A percentile compares a stretch with the other conserved stretches of the same genome.
Conservation (phyloP, 805 yeast species). For the Saccharomyces eubayanus region DNA sequence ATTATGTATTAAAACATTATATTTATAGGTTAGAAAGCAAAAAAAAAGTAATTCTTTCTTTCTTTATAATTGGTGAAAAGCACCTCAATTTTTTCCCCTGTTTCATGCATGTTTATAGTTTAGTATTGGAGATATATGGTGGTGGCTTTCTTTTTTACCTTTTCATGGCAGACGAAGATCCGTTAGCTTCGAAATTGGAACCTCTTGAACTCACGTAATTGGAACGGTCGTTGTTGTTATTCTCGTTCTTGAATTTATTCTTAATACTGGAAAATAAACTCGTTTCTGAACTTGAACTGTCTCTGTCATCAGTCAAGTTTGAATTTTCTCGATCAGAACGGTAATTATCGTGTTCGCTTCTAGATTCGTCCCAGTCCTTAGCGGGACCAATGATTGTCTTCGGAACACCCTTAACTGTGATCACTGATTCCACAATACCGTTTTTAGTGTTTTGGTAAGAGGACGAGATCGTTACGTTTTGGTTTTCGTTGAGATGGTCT, state of each 20-base stretch:
- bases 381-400: constrained; percentile 76
- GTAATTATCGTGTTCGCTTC: constrained; percentile 12
- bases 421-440: constrained; percentile 68
- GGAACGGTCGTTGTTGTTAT: neutral
- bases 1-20: neutral
- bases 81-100: neutral
- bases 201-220: neutral
- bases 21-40: neutral
- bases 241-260: neutral
- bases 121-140: neutral
- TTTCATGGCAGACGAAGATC: neutral
- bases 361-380: constrained; percentile 35
- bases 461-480: constrained; percentile 13
- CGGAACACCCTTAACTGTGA: constrained; percentile 75
- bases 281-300: neutral
- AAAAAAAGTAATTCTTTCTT: neutral
- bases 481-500: neutral
- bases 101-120: neutral
- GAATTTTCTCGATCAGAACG: neutral
- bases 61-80: neutral
- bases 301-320: neutral
- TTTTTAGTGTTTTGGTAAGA: constrained; percentile 22
- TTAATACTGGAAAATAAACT: neutral
- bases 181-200: neutral
- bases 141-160: neutral